Conservation (phyloP, 257 asterid species). For the Vinca minor region DNA sequence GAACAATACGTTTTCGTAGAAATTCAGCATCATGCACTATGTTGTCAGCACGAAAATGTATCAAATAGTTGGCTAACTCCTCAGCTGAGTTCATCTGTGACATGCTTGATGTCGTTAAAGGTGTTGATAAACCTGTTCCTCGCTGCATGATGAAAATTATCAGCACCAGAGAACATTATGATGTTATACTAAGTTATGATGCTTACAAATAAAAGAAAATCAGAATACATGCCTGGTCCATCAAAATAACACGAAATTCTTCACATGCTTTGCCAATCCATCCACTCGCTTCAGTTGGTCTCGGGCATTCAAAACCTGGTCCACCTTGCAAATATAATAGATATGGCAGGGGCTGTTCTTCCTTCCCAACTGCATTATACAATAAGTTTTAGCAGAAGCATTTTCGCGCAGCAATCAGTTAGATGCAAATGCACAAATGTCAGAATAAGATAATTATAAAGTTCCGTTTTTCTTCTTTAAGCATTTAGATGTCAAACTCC, state of each 20-base stretch:
- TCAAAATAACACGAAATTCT: conserved; percentile 68
- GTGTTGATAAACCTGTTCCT: conserved; percentile 93
- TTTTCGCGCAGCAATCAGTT: neutral
- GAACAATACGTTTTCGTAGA: conserved; percentile 68
- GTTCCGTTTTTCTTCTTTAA: neutral
- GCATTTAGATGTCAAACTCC: neutral
- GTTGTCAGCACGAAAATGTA: conserved; percentile 85
- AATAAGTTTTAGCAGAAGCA: neutral
- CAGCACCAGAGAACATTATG: conserved; percentile 15
- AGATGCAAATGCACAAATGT: neutral
- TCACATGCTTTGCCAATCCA: conserved; percentile 94
- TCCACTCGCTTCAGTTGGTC: conserved; percentile 88
- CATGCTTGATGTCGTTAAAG: conserved; percentile 76
- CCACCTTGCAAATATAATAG: conserved; percentile 89
- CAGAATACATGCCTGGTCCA: conserved; percentile 79
- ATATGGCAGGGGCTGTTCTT: conserved; percentile 68
- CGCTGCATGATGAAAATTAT: conserved; percentile 54
- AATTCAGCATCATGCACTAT: conserved; percentile 87
- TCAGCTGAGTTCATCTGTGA: conserved; percentile 58
- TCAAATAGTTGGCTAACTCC: conserved; percentile 60
- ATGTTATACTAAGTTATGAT: neutral
- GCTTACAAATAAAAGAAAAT: conserved; percentile 1
- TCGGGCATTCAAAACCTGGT: conserved; percentile 79
- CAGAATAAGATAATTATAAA: neutral
- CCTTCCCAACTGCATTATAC: conserved; percentile 74